phyloP scores from a whole-genome alignment of 345 rosid species.

The Barbarea vulgaris region DNA sequence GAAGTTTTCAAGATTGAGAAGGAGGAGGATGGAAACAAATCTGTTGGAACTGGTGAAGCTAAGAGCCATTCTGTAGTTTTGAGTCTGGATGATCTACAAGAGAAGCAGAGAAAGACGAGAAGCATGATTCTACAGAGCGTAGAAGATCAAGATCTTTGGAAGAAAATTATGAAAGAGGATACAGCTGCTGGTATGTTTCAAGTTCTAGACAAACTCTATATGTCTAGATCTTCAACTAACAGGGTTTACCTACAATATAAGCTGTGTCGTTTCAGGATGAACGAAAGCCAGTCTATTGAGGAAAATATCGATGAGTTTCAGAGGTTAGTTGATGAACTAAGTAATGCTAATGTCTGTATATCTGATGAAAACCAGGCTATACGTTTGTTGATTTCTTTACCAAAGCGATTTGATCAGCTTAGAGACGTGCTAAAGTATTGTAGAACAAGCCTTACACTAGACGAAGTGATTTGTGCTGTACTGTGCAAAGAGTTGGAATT shows the following conservation, averaged over 20 bases:
- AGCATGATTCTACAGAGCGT: neutral
- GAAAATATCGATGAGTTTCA: constrained; percentile 12
- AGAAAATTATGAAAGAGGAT: neutral
- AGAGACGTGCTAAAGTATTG: neutral
- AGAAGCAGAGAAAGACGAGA: neutral
- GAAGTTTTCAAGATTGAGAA: neutral
- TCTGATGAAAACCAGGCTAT: constrained; percentile 4
- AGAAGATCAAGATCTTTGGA: neutral
- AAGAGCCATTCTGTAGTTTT: neutral
- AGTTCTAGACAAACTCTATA: neutral
- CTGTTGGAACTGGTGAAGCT: neutral
- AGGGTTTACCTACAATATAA: neutral
- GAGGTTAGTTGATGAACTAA: neutral
- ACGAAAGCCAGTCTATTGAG: constrained; percentile 7
- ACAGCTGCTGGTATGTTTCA: constrained; percentile 9
- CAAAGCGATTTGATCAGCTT: neutral
- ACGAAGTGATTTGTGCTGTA: neutral
- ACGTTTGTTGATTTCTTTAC: neutral
- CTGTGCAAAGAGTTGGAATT: neutral
- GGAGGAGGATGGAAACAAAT: neutral
- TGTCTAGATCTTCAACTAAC: neutral
- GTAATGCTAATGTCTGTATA: neutral
- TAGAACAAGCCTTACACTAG: constrained; percentile 8
- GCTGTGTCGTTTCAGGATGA: neutral
- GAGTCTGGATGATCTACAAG: neutral